Percentiles rank a stretch among this genome's conserved stretches.
Conservation (phyloP, 148 eudicot species). For the Dianthus caryophyllus region DNA sequence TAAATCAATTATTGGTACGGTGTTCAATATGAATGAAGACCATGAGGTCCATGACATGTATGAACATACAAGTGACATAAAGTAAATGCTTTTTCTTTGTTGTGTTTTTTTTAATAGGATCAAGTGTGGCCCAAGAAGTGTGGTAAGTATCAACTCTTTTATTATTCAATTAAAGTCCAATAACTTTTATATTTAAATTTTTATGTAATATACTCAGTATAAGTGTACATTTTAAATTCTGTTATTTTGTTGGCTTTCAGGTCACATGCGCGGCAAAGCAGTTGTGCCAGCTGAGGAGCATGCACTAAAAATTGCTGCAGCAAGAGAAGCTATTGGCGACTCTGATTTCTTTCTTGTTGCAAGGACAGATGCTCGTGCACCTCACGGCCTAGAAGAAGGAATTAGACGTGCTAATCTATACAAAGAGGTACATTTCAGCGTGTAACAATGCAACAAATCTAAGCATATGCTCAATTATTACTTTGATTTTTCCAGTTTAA, state of each 20-base stretch:
- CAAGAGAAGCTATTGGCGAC: slow-evolving; percentile 39
- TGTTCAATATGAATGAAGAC: too few relatives aligned
- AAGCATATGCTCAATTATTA: too few relatives aligned
- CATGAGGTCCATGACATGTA: too few relatives aligned
- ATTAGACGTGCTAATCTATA: slow-evolving; percentile 37
- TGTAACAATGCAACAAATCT: too few relatives aligned
- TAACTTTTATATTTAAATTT: neutral
- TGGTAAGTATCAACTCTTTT: slow-evolving; percentile 17
- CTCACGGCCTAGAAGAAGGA: slow-evolving; percentile 34
- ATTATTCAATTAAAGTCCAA: neutral
- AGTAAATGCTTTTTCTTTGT: too few relatives aligned
- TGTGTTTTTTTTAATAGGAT: slow-evolving; percentile 19
- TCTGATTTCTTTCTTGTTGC: slow-evolving; percentile 36
- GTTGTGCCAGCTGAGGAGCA: slow-evolving; percentile 37
- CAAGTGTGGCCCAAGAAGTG: slow-evolving; percentile 47
- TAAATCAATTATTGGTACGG: too few relatives aligned
- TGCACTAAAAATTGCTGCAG: slow-evolving; percentile 36
- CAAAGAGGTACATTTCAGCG: slow-evolving; percentile 19
- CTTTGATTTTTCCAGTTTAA: too few relatives aligned
- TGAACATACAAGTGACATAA: too few relatives aligned
- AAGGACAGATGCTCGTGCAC: slow-evolving; percentile 39
- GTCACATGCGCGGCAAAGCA: slow-evolving; percentile 32
- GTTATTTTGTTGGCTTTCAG: neutral
- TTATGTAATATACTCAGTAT: too few relatives aligned
- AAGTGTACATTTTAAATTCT: too few relatives aligned